Conservation (phyloP, 148 eudicot species). For the Rhododendron simsii region DNA sequence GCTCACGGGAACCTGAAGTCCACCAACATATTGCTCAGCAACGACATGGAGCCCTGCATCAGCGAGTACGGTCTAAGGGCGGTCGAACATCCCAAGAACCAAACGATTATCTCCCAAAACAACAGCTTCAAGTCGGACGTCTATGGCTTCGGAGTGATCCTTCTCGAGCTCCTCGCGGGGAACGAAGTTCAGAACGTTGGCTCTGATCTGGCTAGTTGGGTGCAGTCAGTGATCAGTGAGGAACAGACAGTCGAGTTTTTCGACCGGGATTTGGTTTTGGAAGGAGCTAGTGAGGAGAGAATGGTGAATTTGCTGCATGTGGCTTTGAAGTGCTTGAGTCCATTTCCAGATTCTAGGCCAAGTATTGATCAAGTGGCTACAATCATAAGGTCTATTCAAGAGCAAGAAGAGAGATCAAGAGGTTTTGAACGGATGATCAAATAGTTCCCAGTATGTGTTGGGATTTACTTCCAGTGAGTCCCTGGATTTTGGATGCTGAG, state of each 20-base stretch:
- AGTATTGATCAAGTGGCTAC: slow-evolving; percentile 23
- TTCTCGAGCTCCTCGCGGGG: slow-evolving; percentile 44
- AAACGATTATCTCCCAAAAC: background rate
- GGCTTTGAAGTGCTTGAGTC: slow-evolving; percentile 39
- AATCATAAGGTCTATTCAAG: slow-evolving; percentile 32
- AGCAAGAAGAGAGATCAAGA: slow-evolving; percentile 22
- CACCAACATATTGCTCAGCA: slow-evolving; percentile 32
- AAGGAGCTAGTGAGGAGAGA: slow-evolving; percentile 24
- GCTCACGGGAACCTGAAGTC: slow-evolving; percentile 49
- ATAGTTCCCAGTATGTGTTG: background rate
- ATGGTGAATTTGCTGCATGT: slow-evolving; percentile 42
- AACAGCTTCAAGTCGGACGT: slow-evolving; percentile 21
- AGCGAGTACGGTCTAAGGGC: slow-evolving; percentile 44
- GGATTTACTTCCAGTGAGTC: background rate
- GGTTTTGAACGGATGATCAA: background rate
- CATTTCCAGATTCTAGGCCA: slow-evolving; percentile 38
- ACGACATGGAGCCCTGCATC: slow-evolving; percentile 27
- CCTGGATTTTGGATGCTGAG: background rate
- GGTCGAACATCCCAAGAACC: slow-evolving; percentile 14
- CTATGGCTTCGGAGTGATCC: slow-evolving; percentile 33
- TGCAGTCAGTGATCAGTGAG: slow-evolving; percentile 30
- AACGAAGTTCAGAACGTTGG: slow-evolving; percentile 30
- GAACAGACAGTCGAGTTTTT: slow-evolving; percentile 44
- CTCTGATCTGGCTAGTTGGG: slow-evolving; percentile 38
- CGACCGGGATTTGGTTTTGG: slow-evolving; percentile 18